Conservation (phyloP, 257 asterid genomes). For the Solanum raphanifolium region DNA sequence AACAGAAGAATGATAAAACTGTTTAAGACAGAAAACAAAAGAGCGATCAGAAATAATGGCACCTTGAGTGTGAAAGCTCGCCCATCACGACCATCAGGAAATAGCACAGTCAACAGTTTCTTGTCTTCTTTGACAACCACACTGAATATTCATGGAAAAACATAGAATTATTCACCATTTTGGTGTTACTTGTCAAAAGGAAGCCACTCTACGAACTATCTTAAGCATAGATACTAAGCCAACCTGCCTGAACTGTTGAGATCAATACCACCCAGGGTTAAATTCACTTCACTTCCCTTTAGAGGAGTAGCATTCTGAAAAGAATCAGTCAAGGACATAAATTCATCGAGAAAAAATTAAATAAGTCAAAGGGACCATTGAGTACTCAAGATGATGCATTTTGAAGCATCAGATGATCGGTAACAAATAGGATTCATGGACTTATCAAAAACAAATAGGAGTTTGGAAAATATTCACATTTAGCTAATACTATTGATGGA, state of each 20-base stretch:
- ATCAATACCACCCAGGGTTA: constrained; percentile 99
- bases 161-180: background rate
- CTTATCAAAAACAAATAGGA: background rate
- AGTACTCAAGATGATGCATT: background rate
- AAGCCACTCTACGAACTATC: background rate
- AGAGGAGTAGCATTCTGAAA: constrained; percentile 67
- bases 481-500: background rate
- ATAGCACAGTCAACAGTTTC: constrained; percentile 84
- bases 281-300: constrained; percentile 77
- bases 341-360: background rate
- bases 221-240: constrained; percentile 23
- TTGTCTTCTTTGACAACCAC: constrained; percentile 98
- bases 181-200: background rate
- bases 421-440: background rate
- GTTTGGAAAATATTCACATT: background rate
- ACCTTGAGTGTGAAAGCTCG: constrained; percentile 98
- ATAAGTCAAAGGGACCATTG: background rate
- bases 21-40: background rate
- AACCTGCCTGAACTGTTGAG: constrained; percentile 99
- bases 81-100: constrained; percentile 95
- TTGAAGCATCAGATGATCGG: background rate
- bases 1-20: background rate
- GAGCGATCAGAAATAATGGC: background rate
- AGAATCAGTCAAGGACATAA: background rate
- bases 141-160: constrained; percentile 37